Percentiles rank a stretch among this genome's conserved stretches.
phyloP scores from a whole-genome alignment of 306 rosid genomes.

The Vigna trinervia region DNA sequence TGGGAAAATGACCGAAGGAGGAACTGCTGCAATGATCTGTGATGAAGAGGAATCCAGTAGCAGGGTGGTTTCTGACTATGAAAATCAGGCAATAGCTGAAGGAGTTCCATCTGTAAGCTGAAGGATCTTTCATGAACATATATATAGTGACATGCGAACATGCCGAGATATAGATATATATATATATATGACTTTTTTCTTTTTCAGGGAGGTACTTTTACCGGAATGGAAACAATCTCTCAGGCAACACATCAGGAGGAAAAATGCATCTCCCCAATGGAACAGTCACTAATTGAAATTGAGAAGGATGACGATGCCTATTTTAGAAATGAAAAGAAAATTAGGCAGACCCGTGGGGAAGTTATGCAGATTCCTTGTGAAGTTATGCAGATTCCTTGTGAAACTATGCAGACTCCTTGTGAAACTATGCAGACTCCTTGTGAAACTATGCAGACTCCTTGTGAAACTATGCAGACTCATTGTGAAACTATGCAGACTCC shows the following conservation, averaged over 20 bases:
- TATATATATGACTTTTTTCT: no score
- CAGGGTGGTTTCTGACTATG: conserved; percentile 34
- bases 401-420: no score
- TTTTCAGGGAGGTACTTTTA: conserved; percentile 29
- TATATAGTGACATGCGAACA: conserved; percentile 9
- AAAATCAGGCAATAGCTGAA: not conserved
- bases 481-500: no score
- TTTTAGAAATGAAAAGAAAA: conserved; percentile 9
- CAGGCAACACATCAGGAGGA: not conserved
- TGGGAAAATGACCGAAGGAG: conserved; percentile 41
- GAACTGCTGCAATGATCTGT: not conserved
- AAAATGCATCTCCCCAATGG: not conserved
- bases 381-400: no score
- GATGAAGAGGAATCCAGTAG: conserved; percentile 52
- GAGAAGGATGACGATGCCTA: conserved; percentile 8
- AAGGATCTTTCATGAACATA: conserved; percentile 12
- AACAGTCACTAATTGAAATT: conserved; percentile 11
- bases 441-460: no score
- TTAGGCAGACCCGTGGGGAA: not conserved
- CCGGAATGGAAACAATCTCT: conserved; percentile 8
- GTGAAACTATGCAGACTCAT: no score
- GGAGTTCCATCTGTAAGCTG: conserved; percentile 53
- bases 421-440: no score
- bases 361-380: no score
- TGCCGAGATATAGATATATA: not conserved